Conservation (phyloP, 2,329 filamentous ascomycete species). For the Cladosporium velox region DNA sequence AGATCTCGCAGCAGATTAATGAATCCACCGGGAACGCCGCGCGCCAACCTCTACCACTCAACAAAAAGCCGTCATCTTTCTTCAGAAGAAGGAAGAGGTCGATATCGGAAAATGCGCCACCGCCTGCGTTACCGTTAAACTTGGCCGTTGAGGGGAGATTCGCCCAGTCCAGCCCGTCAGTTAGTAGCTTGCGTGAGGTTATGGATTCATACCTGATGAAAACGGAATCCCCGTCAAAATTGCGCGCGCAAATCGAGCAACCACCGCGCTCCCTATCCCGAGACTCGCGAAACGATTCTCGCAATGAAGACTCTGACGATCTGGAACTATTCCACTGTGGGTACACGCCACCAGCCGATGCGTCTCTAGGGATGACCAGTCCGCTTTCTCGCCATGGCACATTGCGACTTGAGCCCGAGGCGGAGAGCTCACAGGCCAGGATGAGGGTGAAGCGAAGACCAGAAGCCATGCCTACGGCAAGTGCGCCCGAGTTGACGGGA, state of each 20-base stretch:
- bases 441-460: conserved; percentile 41
- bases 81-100: conserved; percentile 94
- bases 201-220: conserved; percentile 78
- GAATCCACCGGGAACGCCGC: conserved; percentile 5
- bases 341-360: conserved; percentile 71
- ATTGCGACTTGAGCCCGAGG: conserved; percentile 27
- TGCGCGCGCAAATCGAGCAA: conserved; percentile 20
- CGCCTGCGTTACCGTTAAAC: conserved; percentile 52
- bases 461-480: conserved; percentile 11
- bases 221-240: conserved; percentile 21
- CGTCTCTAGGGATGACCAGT: conserved; percentile 59
- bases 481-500: conserved; percentile 14
- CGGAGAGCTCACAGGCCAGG: conserved; percentile 42
- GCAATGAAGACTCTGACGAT: conserved; percentile 38
- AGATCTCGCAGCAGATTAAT: not conserved
- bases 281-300: conserved; percentile 26
- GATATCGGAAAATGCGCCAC: conserved; percentile 66
- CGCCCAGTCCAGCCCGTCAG: conserved; percentile 51
- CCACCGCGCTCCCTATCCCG: conserved; percentile 35
- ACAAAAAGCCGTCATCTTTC: conserved; percentile 93
- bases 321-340: conserved; percentile 71
- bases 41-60: conserved; percentile 50
- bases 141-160: conserved; percentile 38
- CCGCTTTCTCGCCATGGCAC: conserved; percentile 32
- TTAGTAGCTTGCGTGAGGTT: conserved; percentile 78